Evolutionary conservation across 495 filamentous ascomycete species (phyloP).

Genomic region (Penicillium lagena): DNA sequence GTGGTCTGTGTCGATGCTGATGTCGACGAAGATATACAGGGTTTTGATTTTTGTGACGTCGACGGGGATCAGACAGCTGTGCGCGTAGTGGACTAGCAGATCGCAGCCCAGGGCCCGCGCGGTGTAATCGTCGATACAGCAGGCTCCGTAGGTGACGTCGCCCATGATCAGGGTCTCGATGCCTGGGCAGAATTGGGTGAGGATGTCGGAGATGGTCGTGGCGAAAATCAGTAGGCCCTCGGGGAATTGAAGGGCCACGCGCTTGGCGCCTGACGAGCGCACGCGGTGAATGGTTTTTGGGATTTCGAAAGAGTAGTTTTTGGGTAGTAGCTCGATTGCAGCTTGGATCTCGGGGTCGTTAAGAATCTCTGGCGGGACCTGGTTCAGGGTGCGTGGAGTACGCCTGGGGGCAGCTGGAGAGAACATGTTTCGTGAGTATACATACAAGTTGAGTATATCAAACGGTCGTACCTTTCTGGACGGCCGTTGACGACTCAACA

Average conservation of each 20-base stretch:
- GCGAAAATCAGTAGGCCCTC: slow-evolving; percentile 94
- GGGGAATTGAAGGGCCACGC: slow-evolving; percentile 90
- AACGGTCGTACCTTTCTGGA: slow-evolving; percentile 30
- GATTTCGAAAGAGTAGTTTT: slow-evolving; percentile 97
- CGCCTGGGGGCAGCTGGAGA: slow-evolving; percentile 52
- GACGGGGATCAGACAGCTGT: slow-evolving; percentile 92
- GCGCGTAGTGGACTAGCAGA: slow-evolving; percentile 92
- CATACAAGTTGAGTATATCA: too few species aligned
- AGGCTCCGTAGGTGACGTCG: slow-evolving; percentile 97
- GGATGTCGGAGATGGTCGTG: slow-evolving; percentile 95
- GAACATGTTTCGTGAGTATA: too few species aligned
- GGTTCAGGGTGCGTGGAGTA: slow-evolving; percentile 71
- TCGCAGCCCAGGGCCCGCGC: slow-evolving; percentile 92
- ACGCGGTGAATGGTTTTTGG: slow-evolving; percentile 97
- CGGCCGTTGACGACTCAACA: slow-evolving; percentile 55
- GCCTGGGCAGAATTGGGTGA: slow-evolving; percentile 88
- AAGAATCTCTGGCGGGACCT: slow-evolving; percentile 81
- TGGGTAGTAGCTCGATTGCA: slow-evolving; percentile 78
- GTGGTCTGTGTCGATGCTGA: slow-evolving; percentile 86
- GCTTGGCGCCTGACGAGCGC: slow-evolving; percentile 65
- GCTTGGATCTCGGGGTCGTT: slow-evolving; percentile 82
- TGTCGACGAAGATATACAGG: slow-evolving; percentile 96
- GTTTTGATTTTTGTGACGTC: slow-evolving; percentile 93
- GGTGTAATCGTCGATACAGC: slow-evolving; percentile 98
- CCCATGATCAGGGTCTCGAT: slow-evolving; percentile 96